Base-by-base conservation (phyloP, 768 basidiomycete genomes). In the Trametes gibbosa region DNA sequence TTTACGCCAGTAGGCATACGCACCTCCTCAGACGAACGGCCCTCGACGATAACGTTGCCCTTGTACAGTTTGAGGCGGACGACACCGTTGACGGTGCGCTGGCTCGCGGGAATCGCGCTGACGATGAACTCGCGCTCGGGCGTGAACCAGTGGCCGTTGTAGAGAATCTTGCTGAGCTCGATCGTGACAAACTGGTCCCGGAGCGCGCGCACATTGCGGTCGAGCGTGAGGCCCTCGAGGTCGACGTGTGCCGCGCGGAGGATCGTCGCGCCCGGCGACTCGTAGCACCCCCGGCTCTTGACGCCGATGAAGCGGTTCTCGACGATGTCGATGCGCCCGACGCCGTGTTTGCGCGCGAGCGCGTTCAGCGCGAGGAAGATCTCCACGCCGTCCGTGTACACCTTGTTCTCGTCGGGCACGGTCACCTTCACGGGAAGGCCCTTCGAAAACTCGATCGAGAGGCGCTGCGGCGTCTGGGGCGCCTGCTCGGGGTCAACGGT, bases 61-160 rank as follows among this genome's bases (percentile, higher is more conserved):
- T 95, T 95, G 84, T 96, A 93, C 43, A 98, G 77, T 74, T 93
- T 92, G 67, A 99, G 76, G 56, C 89, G 83, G 52, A 98, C 95
- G 46, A 88, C 72, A 46, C 97, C 97, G 68, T 98, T 98, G 64
- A 99, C 97, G 24, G 95, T 97, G 74, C 90, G 82, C 79, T 99
- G 97, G 73, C 90, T 93, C 41, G 93, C 87, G 4, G 95, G 93
- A 70, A 98, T 93, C 54, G 90, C 84, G 68, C 87, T 86, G 43
- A 87, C 89, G 69, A 98, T 77, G 69, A 98, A 98, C 76, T 98
- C 97, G 64, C 96, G 84, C 76, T 98, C 97, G 46, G 97, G 95
- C n/a, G 95, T 96, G 83, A 98, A 99, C 86, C 94, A 98, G 78
- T 96, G 94, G 37, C 96, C 97, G 70, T 98, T 98, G 81, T 99